Conservation (phyloP, 768 basidiomycete species). For the Ramaria sp. region DNA sequence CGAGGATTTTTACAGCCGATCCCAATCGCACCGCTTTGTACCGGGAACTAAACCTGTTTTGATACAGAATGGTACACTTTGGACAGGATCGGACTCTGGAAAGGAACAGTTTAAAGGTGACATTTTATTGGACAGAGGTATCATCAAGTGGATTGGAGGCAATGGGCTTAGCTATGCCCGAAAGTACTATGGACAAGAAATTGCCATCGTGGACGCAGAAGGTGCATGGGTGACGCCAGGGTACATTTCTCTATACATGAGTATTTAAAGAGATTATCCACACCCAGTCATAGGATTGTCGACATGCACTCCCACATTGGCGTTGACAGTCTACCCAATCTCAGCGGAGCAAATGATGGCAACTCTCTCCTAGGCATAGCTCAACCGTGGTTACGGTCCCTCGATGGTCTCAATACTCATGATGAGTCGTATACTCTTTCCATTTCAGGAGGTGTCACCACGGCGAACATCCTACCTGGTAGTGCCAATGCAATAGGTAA, state of each 20-base stretch:
- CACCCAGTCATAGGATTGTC: conserved; percentile 26
- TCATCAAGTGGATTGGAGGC: conserved; percentile 46
- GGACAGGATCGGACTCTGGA: conserved; percentile 61
- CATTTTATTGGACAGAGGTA: conserved; percentile 50
- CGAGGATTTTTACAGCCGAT: conserved; percentile 11
- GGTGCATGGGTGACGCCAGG: conserved; percentile 64
- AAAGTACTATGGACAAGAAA: conserved; percentile 14
- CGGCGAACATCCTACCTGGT: conserved; percentile 66
- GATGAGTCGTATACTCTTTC: conserved; percentile 60
- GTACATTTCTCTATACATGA: conserved; percentile 10
- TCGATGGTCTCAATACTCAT: conserved; percentile 76
- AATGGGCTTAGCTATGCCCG: conserved; percentile 18
- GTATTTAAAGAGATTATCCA: too few species aligned
- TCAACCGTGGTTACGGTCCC: conserved; percentile 37
- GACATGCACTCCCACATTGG: conserved; percentile 64
- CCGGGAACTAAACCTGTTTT: conserved; percentile 41
- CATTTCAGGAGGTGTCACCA: conserved; percentile 75
- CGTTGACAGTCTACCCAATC: conserved; percentile 35
- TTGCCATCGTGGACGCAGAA: conserved; percentile 39
- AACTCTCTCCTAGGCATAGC: conserved; percentile 38
- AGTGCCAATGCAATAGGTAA: conserved; percentile 54
- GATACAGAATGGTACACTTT: conserved; percentile 62
- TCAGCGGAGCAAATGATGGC: conserved; percentile 39
- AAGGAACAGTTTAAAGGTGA: conserved; percentile 50
- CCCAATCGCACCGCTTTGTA: conserved; percentile 42